Evolutionary conservation across 768 basidiomycete genomes (phyloP).

Genomic region (Agrocybe praecox): DNA sequence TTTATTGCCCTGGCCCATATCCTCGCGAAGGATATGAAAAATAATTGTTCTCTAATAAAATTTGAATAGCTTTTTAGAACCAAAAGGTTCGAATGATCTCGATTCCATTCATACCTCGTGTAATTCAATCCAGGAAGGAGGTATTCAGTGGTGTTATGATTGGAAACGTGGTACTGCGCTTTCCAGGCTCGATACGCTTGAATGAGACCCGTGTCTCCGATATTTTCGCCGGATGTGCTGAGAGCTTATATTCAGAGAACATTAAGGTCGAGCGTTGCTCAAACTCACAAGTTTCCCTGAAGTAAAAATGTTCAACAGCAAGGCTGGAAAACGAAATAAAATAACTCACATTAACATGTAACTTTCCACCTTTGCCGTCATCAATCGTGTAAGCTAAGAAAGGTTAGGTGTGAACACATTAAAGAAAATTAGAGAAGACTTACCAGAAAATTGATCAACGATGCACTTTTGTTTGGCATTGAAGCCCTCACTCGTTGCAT

Average conservation of each 20-base stretch:
- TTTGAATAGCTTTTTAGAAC: background rate
- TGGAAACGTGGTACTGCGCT: slow-evolving; percentile 63
- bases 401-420: background rate
- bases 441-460: slow-evolving; percentile 88
- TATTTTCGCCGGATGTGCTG: slow-evolving; percentile 91
- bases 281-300: slow-evolving; percentile 73
- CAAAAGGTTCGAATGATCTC: background rate
- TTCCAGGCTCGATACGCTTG: slow-evolving; percentile 95
- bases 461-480: slow-evolving; percentile 84
- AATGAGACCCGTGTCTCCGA: slow-evolving; percentile 83
- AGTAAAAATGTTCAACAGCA: background rate
- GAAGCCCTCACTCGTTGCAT: slow-evolving; percentile 83
- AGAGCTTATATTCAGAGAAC: background rate
- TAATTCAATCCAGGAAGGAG: slow-evolving; percentile 81
- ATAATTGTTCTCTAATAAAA: slow-evolving; percentile 79
- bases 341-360: slow-evolving; percentile 77
- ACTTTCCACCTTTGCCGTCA: slow-evolving; percentile 81
- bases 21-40: slow-evolving; percentile 89
- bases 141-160: slow-evolving; percentile 62
- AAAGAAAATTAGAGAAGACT: slow-evolving; percentile 10
- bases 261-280: background rate
- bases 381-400: slow-evolving; percentile 73
- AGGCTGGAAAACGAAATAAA: background rate
- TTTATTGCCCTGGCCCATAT: slow-evolving; percentile 88
- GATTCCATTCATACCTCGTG: slow-evolving; percentile 51